phyloP scores from a whole-genome alignment of 2,329 filamentous ascomycete species.

The Chaetomiaceae sp. region DNA sequence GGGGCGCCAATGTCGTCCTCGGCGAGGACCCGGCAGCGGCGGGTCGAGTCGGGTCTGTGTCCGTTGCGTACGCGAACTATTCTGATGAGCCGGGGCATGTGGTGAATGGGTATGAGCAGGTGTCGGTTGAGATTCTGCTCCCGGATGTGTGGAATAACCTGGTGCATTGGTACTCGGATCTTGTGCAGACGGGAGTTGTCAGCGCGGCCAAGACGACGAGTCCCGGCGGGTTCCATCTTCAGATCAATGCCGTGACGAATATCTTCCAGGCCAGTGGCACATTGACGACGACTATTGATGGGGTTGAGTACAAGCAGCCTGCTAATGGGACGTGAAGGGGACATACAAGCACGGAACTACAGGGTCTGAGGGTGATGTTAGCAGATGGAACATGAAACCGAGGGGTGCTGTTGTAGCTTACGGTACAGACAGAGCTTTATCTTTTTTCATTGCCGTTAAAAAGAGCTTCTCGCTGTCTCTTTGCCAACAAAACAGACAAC shows the following conservation, averaged over 20 bases:
- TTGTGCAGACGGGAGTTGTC: not conserved
- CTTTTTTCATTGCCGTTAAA: too few species aligned
- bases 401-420: too few species aligned
- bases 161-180: not conserved
- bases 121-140: not conserved
- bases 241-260: not conserved
- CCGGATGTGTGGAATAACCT: not conserved
- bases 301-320: not conserved
- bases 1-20: not conserved
- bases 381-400: too few species aligned
- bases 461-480: too few species aligned
- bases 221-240: not conserved
- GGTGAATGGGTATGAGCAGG: not conserved
- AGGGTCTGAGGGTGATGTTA: too few species aligned
- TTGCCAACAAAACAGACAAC: too few species aligned
- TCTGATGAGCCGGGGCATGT: not conserved
- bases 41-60: not conserved
- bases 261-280: not conserved
- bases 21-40: not conserved
- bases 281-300: not conserved
- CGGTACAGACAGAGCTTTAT: too few species aligned
- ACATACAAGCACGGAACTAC: too few species aligned
- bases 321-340: not conserved
- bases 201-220: not conserved
- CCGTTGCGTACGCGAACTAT: not conserved